These are phyloP conservation scores for Pterocarpus santalinus DNA, from an alignment of 306 rosid species.

Conservation along the genomic window DNA sequence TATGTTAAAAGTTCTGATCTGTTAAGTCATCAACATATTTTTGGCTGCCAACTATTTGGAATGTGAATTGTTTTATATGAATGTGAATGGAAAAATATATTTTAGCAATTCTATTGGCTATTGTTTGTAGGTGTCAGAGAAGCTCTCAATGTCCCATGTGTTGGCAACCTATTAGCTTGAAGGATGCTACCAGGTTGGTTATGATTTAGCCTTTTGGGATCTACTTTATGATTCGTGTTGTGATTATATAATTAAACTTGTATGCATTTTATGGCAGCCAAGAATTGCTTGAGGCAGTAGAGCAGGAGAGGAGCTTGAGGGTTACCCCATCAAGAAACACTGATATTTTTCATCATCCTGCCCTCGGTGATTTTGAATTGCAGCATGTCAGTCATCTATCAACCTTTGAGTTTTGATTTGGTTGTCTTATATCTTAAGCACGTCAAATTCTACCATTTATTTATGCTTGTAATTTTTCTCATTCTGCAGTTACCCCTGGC, in stretches of 20 bases:
- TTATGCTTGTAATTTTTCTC: not conserved
- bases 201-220: slow-evolving; percentile 8
- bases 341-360: slow-evolving; percentile 71
- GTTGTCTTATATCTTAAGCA: slow-evolving; percentile 17
- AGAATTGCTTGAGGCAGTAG: slow-evolving; percentile 82
- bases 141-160: slow-evolving; percentile 94
- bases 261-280: slow-evolving; percentile 68
- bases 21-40: not conserved
- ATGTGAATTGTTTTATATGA: slow-evolving; percentile 9
- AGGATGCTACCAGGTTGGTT: slow-evolving; percentile 76
- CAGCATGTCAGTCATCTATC: slow-evolving; percentile 66
- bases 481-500: slow-evolving; percentile 67
- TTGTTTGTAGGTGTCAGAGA: slow-evolving; percentile 77
- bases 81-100: slow-evolving; percentile 24
- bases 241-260: slow-evolving; percentile 23
- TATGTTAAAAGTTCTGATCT: not conserved
- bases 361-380: slow-evolving; percentile 70
- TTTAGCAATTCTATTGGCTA: not conserved
- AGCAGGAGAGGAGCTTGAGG: slow-evolving; percentile 72
- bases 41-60: not conserved
- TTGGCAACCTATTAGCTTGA: slow-evolving; percentile 80
- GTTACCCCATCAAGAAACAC: slow-evolving; percentile 65
- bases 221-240: slow-evolving; percentile 1
- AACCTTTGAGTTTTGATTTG: slow-evolving; percentile 23
- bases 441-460: not conserved